Evolutionary conservation across 2,329 filamentous ascomycete genomes (phyloP).

Genomic region (Saccharata proteae): DNA sequence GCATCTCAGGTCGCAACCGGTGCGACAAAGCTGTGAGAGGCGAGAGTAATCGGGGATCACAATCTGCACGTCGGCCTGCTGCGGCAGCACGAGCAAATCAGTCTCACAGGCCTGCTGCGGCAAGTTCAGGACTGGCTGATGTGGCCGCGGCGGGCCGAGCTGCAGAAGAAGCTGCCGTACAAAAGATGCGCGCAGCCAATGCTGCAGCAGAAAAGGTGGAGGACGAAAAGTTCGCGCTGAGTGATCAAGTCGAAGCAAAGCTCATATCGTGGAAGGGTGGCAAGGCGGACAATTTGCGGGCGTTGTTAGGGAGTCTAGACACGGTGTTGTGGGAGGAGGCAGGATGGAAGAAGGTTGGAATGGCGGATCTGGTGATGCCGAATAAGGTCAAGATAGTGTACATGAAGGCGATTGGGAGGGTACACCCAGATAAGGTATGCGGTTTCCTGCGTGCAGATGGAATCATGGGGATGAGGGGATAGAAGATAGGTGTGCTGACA

Average conservation of each 20-base stretch:
- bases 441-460: conserved; percentile 17
- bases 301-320: conserved; percentile 76
- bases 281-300: conserved; percentile 84
- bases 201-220: conserved; percentile 74
- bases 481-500: conserved; percentile 11
- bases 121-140: conserved; percentile 31
- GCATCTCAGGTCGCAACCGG: conserved; percentile 72
- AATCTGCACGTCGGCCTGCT: conserved; percentile 1
- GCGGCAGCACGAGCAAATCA: conserved; percentile 46
- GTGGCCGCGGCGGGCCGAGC: conserved; percentile 25
- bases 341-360: conserved; percentile 92
- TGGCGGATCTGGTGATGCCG: conserved; percentile 85
- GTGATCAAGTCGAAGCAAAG: conserved; percentile 72
- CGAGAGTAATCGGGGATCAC: conserved; percentile 8
- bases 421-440: conserved; percentile 97
- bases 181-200: conserved; percentile 71
- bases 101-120: conserved; percentile 33
- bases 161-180: conserved; percentile 55
- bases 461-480: background rate
- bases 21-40: conserved; percentile 70
- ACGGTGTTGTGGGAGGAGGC: conserved; percentile 81
- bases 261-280: conserved; percentile 76
- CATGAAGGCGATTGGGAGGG: conserved; percentile 98
- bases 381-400: conserved; percentile 96
- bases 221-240: conserved; percentile 82